Conservation (phyloP, 225 moss, liverwort and hornwort genomes). For the Polytrichum commune region DNA sequence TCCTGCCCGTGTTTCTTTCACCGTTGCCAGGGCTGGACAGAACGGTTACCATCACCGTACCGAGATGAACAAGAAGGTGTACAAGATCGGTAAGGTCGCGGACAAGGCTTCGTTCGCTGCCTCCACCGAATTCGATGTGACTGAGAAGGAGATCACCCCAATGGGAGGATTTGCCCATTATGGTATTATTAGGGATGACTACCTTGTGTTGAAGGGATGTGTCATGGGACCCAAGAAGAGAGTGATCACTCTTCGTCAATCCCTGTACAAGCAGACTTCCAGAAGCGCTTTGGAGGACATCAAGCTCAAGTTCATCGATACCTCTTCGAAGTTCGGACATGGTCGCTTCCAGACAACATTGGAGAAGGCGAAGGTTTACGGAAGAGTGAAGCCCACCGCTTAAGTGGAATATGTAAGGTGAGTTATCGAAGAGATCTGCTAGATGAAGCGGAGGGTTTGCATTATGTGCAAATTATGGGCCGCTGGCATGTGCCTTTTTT, state of each 20-base stretch:
- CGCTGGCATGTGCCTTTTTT: constrained; percentile 37
- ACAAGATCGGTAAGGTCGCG: constrained; percentile 69
- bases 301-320: constrained; percentile 60
- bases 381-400: constrained; percentile 34
- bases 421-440: not conserved
- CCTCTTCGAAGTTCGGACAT: constrained; percentile 61
- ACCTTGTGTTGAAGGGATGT: constrained; percentile 77
- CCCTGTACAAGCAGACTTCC: constrained; percentile 49
- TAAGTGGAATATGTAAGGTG: not conserved
- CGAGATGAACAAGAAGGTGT: constrained; percentile 81
- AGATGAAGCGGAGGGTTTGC: not conserved
- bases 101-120: constrained; percentile 50
- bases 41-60: constrained; percentile 79
- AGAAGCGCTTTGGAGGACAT: constrained; percentile 54
- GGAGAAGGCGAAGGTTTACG: constrained; percentile 48
- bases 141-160: constrained; percentile 80
- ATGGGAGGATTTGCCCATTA: constrained; percentile 92
- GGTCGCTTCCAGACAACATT: constrained; percentile 59
- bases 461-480: constrained; percentile 8
- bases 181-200: constrained; percentile 76
- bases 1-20: constrained; percentile 86
- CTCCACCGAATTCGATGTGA: constrained; percentile 68
- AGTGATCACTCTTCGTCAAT: constrained; percentile 50
- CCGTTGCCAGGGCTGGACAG: constrained; percentile 80
- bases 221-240: constrained; percentile 77